Conservation (phyloP, 208 protist species). For the Crithidia expoeki region DNA sequence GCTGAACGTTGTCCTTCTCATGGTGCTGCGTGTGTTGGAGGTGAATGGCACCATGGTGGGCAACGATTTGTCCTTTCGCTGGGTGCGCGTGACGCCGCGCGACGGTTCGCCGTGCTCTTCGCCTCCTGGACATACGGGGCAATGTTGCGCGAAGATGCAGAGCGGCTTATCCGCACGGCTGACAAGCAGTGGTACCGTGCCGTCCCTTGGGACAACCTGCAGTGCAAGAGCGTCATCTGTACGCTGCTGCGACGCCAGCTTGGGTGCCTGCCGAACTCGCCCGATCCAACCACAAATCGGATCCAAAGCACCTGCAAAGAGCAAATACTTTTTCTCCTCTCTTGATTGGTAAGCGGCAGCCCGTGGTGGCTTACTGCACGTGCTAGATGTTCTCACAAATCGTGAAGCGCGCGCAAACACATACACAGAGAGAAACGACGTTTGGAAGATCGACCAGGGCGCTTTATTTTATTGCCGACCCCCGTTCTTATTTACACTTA, state of each 20-base stretch:
- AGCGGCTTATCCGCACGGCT: slow-evolving; percentile 23
- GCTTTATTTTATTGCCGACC: too few relatives aligned
- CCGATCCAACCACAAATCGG: background rate
- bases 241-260: slow-evolving; percentile 52
- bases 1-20: slow-evolving; percentile 49
- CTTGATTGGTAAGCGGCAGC: background rate
- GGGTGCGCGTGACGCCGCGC: slow-evolving; percentile 46
- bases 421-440: too few relatives aligned
- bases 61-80: slow-evolving; percentile 39
- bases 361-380: too few relatives aligned
- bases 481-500: too few relatives aligned
- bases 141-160: slow-evolving; percentile 33
- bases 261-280: slow-evolving; percentile 16
- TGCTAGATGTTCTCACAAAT: too few relatives aligned
- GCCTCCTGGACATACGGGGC: slow-evolving; percentile 44
- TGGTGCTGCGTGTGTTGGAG: slow-evolving; percentile 35
- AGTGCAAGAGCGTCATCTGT: slow-evolving; percentile 42
- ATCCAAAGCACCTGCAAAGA: slow-evolving; percentile 41
- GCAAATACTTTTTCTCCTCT: slow-evolving; percentile 58
- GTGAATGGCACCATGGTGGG: slow-evolving; percentile 48
- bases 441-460: too few relatives aligned
- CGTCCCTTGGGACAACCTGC: slow-evolving; percentile 30
- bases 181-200: slow-evolving; percentile 41
- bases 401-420: too few relatives aligned
- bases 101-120: slow-evolving; percentile 31